Conservation (phyloP, 805 yeast genomes). For the Yamadazyma akitaensis region DNA sequence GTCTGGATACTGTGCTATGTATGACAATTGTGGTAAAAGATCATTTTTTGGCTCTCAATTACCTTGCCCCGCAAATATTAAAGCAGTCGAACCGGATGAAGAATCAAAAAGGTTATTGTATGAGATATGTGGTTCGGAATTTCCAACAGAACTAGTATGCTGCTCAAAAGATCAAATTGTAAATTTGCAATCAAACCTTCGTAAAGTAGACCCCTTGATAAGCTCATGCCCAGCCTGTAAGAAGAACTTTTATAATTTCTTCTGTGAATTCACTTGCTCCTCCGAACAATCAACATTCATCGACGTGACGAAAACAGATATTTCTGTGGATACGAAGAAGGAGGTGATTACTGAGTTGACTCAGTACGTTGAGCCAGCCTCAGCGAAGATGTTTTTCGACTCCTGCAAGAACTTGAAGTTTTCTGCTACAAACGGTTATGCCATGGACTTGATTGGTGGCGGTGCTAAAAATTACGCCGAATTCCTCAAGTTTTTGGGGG, state of each 20-base stretch:
- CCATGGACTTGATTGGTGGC: slow-evolving; percentile 98
- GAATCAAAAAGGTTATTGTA: slow-evolving; percentile 46
- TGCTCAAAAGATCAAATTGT: slow-evolving; percentile 65
- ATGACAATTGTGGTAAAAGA: slow-evolving; percentile 72
- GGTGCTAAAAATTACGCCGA: slow-evolving; percentile 75
- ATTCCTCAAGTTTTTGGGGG: slow-evolving; percentile 87
- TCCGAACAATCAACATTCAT: slow-evolving; percentile 76
- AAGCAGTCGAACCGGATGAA: slow-evolving; percentile 46
- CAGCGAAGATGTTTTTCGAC: slow-evolving; percentile 67
- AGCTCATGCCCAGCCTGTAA: slow-evolving; percentile 82
- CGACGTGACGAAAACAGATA: slow-evolving; percentile 54
- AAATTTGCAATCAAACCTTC: slow-evolving; percentile 50
- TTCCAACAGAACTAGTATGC: slow-evolving; percentile 56
- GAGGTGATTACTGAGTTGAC: slow-evolving; percentile 70
- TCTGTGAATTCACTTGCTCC: slow-evolving; percentile 88
- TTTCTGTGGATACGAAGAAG: slow-evolving; percentile 47
- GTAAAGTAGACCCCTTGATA: slow-evolving; percentile 39
- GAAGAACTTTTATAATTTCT: slow-evolving; percentile 77
- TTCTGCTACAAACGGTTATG: slow-evolving; percentile 91
- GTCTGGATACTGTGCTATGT: slow-evolving; percentile 52
- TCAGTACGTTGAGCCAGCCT: slow-evolving; percentile 53
- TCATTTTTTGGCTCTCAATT: slow-evolving; percentile 72
- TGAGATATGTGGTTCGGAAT: slow-evolving; percentile 71
- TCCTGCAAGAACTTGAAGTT: slow-evolving; percentile 89
- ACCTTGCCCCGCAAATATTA: slow-evolving; percentile 67